A percentile compares a stretch with the other conserved stretches of the same genome.
phyloP scores from a whole-genome alignment of 805 yeast species.

The Kodamaea laetipori region DNA sequence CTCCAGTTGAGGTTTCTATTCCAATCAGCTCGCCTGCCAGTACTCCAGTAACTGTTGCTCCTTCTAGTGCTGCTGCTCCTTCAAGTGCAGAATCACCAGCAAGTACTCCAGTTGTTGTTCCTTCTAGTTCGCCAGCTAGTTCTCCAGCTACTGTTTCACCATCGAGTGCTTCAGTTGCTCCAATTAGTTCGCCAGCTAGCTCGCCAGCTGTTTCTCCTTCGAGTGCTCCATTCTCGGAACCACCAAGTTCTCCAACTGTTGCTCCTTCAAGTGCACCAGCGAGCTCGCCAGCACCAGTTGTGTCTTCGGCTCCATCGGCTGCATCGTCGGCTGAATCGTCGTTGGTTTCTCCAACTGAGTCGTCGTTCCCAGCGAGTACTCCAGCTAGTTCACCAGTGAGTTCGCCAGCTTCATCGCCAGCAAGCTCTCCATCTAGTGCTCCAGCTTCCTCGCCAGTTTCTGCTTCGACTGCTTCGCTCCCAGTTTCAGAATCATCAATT shows the following conservation, averaged over 20 bases:
- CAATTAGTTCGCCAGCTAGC: conserved; percentile 6
- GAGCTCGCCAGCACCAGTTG: not conserved
- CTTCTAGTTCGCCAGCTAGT: too few species aligned
- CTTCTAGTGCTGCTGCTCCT: conserved; percentile 1
- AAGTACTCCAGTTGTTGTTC: too few species aligned
- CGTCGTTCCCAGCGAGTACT: not conserved
- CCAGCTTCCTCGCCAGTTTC: not conserved
- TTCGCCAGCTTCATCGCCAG: not conserved
- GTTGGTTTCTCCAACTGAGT: not conserved
- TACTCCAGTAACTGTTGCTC: not conserved
- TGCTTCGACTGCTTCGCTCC: conserved; percentile 1
- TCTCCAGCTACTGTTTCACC: conserved; percentile 9
- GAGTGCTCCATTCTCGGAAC: not conserved
- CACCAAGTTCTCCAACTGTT: not conserved
- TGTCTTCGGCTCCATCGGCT: conserved; percentile 1
- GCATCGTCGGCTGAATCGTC: not conserved
- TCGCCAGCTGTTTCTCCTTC: conserved; percentile 10
- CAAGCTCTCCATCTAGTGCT: not conserved
- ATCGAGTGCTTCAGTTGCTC: conserved; percentile 1
- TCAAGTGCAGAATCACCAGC: not conserved
- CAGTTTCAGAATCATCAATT: conserved; percentile 1
- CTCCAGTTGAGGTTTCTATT: not conserved
- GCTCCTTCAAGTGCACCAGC: conserved; percentile 7
- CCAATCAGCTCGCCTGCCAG: not conserved
- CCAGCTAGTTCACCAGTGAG: not conserved